Evolutionary conservation across 345 rosid genomes (phyloP).

Genomic region (Cardamine occulta): DNA sequence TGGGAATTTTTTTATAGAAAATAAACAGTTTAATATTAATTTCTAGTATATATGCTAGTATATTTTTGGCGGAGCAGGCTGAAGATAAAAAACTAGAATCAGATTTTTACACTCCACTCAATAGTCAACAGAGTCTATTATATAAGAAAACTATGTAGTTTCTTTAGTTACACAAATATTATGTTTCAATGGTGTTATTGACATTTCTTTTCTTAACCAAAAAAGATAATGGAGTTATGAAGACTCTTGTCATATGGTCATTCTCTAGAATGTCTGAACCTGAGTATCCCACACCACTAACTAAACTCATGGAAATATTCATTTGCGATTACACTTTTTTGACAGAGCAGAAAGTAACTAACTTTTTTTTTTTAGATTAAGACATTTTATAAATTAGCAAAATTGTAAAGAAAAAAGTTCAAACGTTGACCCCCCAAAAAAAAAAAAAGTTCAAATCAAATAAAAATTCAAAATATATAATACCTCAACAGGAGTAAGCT

Average conservation of each 20-base stretch:
- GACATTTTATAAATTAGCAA: neutral
- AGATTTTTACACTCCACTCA: neutral
- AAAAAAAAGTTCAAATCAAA: neutral
- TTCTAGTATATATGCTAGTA: neutral
- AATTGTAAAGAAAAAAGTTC: neutral
- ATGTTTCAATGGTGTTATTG: neutral
- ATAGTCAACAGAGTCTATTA: neutral
- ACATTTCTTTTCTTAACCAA: neutral
- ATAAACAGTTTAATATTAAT: neutral
- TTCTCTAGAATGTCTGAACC: neutral
- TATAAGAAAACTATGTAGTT: neutral
- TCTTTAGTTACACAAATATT: neutral
- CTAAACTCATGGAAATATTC: neutral
- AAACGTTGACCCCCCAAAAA: no score
- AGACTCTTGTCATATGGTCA: neutral
- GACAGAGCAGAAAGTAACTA: neutral
- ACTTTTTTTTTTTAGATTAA: neutral
- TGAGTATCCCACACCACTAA: neutral
- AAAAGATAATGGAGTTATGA: neutral
- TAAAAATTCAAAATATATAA: neutral
- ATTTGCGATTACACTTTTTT: neutral
- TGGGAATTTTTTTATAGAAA: neutral
- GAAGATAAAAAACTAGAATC: neutral
- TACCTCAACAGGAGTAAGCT: slow-evolving; percentile 80
- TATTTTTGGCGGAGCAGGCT: neutral